These are phyloP conservation scores for Tolypocladium sp. DNA, from an alignment of 2,329 filamentous ascomycete genomes.

Conservation along the genomic window DNA sequence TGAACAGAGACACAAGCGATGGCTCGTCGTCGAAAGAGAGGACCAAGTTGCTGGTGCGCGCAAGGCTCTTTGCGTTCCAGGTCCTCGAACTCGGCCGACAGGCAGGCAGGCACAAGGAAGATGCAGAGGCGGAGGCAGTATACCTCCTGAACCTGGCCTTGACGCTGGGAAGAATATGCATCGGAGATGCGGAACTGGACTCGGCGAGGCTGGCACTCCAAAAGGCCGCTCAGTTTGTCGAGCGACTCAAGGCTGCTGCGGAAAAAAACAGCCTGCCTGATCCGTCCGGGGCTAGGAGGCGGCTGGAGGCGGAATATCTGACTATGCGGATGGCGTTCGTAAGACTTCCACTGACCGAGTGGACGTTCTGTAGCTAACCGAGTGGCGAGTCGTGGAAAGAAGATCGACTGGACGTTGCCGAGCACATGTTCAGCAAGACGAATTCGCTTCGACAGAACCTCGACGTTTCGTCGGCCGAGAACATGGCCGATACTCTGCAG, in stretches of 20 bases:
- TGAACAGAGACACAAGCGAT: slow-evolving; percentile 22
- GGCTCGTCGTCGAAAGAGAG: slow-evolving; percentile 10
- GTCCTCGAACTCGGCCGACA: slow-evolving; percentile 51
- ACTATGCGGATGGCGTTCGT: slow-evolving; percentile 60
- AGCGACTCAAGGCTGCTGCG: slow-evolving; percentile 8
- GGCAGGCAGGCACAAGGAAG: slow-evolving; percentile 15
- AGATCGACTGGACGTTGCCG: slow-evolving; percentile 62
- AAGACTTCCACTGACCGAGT: slow-evolving; percentile 14
- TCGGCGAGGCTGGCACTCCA: slow-evolving; percentile 54
- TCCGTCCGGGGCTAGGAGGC: slow-evolving; percentile 7
- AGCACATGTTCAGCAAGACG: slow-evolving; percentile 64
- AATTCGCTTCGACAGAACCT: slow-evolving; percentile 27
- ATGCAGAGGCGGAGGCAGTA: slow-evolving; percentile 28
- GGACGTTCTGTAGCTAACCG: slow-evolving; percentile 7
- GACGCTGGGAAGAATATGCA: slow-evolving; percentile 46
- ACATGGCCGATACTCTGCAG: slow-evolving; percentile 58
- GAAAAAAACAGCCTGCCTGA: background rate
- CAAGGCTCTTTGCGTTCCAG: slow-evolving; percentile 53
- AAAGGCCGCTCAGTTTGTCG: slow-evolving; percentile 48
- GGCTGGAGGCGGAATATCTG: slow-evolving; percentile 52
- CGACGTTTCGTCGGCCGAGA: slow-evolving; percentile 45
- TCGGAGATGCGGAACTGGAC: slow-evolving; percentile 44
- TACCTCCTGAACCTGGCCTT: slow-evolving; percentile 60
- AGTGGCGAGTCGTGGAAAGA: slow-evolving; percentile 61
- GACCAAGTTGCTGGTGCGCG: slow-evolving; percentile 24